Base-by-base conservation (phyloP, 2,329 filamentous ascomycete genomes). In the Cladosporium sp. region DNA sequence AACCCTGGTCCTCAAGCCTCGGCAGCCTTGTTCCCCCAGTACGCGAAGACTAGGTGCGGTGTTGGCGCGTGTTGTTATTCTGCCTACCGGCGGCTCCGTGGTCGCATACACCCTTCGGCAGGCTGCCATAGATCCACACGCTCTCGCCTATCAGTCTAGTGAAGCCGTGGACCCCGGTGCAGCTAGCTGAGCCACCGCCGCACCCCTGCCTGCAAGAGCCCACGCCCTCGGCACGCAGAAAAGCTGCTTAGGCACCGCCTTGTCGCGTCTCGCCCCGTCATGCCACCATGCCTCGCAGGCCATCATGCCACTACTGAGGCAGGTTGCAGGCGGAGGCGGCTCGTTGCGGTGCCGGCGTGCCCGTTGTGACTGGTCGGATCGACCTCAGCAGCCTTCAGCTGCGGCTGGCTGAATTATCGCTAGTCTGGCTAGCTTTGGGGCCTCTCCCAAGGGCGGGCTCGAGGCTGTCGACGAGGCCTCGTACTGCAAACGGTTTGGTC, bases 381-480 rank as follows among this genome's bases (percentile, higher is more conserved):
- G 40, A 45, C 52, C 36, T 55, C 52, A 55, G 52, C 52, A 47
- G 52, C 40, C 52, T 47, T 55, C 52, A 55, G 52, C 52, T 55
- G 52, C 52, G 52, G 52, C 52, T 55, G 52, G 52, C 52, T 45
- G 52, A 15, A 47, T 35, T 13, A 47, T 55, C 50, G 42, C 52
- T 45, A 55, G 52, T 20, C 52, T 24, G 25, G 15, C 15, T 40
- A 45, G 51, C 51, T 35, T 19, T 42, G 25, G 37, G 39, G 47
- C 47, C 35, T 28, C 47, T 17, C 20, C 28, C 9, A 32, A 32
- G 28, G 42, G 39, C 39, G 40, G n/a, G n/a, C 28, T 24, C 39
- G 25, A 36, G 10, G 51, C 15, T 17, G 8, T 32, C 28, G 6
- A 19, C 28, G 45, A 48, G 25, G 45, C 45, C n/a, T 40, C 22